Conservation (phyloP, 495 filamentous ascomycete species). For the Staphylotrichum tortipilum region DNA sequence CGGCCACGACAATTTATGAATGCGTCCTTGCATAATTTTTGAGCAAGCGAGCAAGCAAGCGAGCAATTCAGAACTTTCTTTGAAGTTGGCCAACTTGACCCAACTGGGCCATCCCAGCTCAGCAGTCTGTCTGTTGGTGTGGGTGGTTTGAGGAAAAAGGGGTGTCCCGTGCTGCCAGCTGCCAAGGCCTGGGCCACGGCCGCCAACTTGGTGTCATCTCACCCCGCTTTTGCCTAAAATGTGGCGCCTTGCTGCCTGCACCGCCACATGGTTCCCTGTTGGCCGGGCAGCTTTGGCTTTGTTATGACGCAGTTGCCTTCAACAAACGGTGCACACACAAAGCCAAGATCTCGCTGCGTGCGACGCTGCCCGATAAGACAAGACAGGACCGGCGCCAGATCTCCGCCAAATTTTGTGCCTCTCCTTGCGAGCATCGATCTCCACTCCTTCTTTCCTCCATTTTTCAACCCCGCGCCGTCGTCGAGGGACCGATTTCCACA, state of each 20-base stretch:
- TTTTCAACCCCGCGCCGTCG: background rate
- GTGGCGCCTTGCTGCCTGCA: constrained; percentile 14
- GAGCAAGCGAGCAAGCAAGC: too few relatives aligned
- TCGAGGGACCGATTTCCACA: background rate
- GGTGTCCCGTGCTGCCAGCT: too few relatives aligned
- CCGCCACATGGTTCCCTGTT: constrained; percentile 18
- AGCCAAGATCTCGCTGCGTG: constrained; percentile 15
- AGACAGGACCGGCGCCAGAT: background rate
- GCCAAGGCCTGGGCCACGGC: background rate
- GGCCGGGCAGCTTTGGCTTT: constrained; percentile 10
- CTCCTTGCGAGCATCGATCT: background rate
- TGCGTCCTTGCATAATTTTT: too few relatives aligned
- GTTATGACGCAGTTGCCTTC: constrained; percentile 29
- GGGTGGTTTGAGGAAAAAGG: too few relatives aligned
- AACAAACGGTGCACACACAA: constrained; percentile 7
- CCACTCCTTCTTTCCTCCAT: background rate
- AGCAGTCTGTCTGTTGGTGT: too few relatives aligned
- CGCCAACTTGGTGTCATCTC: constrained; percentile 3
- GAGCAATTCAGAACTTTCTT: background rate
- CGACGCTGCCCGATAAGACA: background rate
- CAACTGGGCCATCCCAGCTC: background rate
- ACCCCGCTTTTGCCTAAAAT: background rate
- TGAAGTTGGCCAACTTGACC: too few relatives aligned
- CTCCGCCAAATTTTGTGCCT: background rate
- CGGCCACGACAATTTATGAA: too few relatives aligned